phyloP scores from a whole-genome alignment of 352 stramenopile species.

The Aphanomyces invadans region DNA sequence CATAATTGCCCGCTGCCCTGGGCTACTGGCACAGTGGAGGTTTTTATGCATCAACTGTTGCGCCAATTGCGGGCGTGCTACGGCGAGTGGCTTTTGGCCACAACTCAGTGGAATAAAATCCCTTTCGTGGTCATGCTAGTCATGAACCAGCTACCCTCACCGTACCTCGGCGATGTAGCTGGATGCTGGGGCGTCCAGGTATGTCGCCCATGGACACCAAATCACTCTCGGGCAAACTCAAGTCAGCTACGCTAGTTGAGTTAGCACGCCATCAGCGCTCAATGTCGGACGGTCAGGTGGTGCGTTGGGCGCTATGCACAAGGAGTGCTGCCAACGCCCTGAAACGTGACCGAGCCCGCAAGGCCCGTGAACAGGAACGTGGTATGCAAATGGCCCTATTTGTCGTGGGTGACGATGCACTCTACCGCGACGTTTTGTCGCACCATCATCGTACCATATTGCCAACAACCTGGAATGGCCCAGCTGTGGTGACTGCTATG shows the following conservation, averaged over 20 bases:
- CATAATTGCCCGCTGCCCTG: not conserved
- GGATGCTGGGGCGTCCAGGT: not conserved
- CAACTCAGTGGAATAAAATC: not conserved
- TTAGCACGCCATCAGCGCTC: no score
- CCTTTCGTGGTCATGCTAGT: not conserved
- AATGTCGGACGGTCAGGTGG: no score
- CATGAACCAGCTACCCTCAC: not conserved
- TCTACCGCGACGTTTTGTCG: no score
- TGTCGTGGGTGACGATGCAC: no score
- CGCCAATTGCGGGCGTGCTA: not conserved
- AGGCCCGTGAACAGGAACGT: no score
- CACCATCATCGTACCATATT: no score
- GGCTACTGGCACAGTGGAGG: not conserved
- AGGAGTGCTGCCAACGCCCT: no score
- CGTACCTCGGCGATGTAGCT: not conserved
- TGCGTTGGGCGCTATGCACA: no score
- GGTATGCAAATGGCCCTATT: no score
- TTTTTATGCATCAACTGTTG: not conserved
- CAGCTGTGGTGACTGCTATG: no score
- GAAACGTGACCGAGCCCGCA: no score
- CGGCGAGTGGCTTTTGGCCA: not conserved
- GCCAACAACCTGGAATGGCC: no score
- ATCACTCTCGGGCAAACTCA: slow-evolving; percentile 34
- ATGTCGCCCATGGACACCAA: not conserved
- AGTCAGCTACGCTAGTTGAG: slow-evolving; percentile 51